Evolutionary conservation across 1,284 basidiomycete species (phyloP).

Genomic region (Heterobasidion annosum): DNA sequence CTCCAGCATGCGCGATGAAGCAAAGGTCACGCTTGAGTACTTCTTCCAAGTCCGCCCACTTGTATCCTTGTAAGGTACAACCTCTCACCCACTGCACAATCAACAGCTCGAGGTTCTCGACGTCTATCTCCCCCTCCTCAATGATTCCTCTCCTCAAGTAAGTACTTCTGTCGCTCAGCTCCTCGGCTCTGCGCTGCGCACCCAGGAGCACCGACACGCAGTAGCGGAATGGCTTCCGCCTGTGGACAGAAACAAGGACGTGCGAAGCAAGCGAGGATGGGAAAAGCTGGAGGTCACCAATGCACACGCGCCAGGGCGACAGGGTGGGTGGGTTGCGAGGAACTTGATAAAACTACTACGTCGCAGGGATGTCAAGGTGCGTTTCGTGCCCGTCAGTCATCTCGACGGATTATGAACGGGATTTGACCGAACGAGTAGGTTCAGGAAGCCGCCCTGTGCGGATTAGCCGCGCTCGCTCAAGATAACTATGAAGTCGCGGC

Average conservation of each 20-base stretch:
- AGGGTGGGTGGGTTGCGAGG: conserved; percentile 52
- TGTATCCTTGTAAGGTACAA: too few species aligned
- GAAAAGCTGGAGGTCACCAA: conserved; percentile 34
- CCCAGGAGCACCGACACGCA: conserved; percentile 41
- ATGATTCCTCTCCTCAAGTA: conserved; percentile 27
- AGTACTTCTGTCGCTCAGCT: conserved; percentile 48
- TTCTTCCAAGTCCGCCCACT: conserved; percentile 43
- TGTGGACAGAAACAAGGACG: conserved; percentile 40
- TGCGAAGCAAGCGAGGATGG: conserved; percentile 53
- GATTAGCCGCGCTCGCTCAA: conserved; percentile 61
- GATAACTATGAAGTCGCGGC: conserved; percentile 50
- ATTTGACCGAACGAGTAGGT: conserved; percentile 27
- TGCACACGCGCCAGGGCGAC: conserved; percentile 28
- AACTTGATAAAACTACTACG: conserved; percentile 38
- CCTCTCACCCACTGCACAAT: neutral
- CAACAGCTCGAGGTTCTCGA: conserved; percentile 50
- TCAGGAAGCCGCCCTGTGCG: conserved; percentile 63
- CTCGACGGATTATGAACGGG: neutral
- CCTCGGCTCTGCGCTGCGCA: conserved; percentile 41
- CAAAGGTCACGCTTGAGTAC: conserved; percentile 44
- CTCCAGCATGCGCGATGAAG: conserved; percentile 37
- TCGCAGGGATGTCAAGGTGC: conserved; percentile 45
- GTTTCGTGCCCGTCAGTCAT: conserved; percentile 4
- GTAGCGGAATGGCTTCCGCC: conserved; percentile 60
- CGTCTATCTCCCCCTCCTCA: conserved; percentile 54